Evolutionary conservation across 768 basidiomycete genomes (phyloP).

Genomic region (Russula griseocarnosa): DNA sequence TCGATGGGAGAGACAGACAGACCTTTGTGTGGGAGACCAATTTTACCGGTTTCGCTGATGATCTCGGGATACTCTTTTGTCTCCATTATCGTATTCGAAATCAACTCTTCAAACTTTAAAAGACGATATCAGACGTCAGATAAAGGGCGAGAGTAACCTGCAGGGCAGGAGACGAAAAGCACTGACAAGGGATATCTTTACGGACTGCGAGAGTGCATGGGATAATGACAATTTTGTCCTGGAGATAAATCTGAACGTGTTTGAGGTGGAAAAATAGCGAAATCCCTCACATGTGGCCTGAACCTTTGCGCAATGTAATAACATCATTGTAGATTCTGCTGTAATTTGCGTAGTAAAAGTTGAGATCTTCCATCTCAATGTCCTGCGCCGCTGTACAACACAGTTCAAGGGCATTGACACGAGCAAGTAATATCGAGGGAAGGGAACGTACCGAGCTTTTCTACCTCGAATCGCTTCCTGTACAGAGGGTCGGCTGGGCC

Average conservation of each 20-base stretch:
- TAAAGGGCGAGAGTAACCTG: neutral
- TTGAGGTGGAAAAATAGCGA: constrained; percentile 20
- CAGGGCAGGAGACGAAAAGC: neutral
- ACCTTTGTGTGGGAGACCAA: constrained; percentile 85
- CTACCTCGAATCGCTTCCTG: constrained; percentile 93
- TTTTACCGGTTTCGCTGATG: constrained; percentile 92
- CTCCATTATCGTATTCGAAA: constrained; percentile 90
- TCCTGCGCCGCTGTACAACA: constrained; percentile 66
- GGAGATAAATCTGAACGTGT: constrained; percentile 15
- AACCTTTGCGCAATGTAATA: constrained; percentile 89
- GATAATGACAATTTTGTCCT: constrained; percentile 97
- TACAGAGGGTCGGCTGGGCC: constrained; percentile 10
- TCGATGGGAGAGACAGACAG: constrained; percentile 10
- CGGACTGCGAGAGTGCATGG: constrained; percentile 92
- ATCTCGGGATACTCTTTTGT: constrained; percentile 94
- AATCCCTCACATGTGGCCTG: constrained; percentile 81
- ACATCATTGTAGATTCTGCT: constrained; percentile 98
- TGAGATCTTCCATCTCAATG: constrained; percentile 94
- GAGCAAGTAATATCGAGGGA: constrained; percentile 11
- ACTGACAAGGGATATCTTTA: constrained; percentile 86
- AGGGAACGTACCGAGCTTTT: constrained; percentile 61
- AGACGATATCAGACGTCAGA: neutral
- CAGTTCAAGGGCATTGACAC: neutral
- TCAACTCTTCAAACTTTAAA: constrained; percentile 80
- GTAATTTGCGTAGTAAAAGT: constrained; percentile 96